Conservation (phyloP, 1,139 yeast genomes). For the Schizosaccharomyces versatilis region DNA sequence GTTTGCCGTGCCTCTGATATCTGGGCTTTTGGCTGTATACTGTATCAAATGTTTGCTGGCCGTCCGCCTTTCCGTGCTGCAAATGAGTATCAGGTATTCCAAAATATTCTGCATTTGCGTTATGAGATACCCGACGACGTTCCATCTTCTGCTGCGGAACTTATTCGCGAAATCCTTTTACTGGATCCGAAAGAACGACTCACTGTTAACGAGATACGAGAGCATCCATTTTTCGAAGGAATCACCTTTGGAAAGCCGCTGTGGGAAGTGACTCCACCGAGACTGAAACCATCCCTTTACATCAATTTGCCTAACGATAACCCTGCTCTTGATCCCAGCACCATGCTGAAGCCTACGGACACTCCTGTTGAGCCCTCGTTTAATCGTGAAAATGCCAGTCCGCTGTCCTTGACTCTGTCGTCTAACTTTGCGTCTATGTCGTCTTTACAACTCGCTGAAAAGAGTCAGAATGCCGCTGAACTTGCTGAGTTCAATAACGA, state of each 20-base stretch:
- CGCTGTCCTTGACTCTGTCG: not conserved
- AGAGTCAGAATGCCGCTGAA: not conserved
- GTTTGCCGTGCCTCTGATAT: slow-evolving; percentile 78
- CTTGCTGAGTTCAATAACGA: not conserved
- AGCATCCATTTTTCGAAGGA: slow-evolving; percentile 49
- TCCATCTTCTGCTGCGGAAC: slow-evolving; percentile 47
- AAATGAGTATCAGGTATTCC: slow-evolving; percentile 88
- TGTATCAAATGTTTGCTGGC: slow-evolving; percentile 85
- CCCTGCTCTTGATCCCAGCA: not conserved
- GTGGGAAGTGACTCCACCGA: slow-evolving; percentile 59
- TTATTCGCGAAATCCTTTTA: slow-evolving; percentile 47
- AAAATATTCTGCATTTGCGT: slow-evolving; percentile 67
- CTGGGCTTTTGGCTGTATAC: slow-evolving; percentile 92
- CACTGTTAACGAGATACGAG: slow-evolving; percentile 40
- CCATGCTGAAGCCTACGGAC: not conserved
- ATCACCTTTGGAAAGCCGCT: slow-evolving; percentile 38
- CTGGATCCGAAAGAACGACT: slow-evolving; percentile 46
- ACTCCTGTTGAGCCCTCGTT: not conserved
- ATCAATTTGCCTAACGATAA: slow-evolving; percentile 9
- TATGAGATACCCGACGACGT: slow-evolving; percentile 62
- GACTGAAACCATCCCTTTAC: slow-evolving; percentile 48
- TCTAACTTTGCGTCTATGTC: not conserved
- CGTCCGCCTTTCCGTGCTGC: slow-evolving; percentile 88
- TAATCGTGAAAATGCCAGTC: not conserved
- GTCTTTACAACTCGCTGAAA: not conserved